phyloP scores from a whole-genome alignment of 2,329 filamentous ascomycete genomes.

The Venturia aucupariae region DNA sequence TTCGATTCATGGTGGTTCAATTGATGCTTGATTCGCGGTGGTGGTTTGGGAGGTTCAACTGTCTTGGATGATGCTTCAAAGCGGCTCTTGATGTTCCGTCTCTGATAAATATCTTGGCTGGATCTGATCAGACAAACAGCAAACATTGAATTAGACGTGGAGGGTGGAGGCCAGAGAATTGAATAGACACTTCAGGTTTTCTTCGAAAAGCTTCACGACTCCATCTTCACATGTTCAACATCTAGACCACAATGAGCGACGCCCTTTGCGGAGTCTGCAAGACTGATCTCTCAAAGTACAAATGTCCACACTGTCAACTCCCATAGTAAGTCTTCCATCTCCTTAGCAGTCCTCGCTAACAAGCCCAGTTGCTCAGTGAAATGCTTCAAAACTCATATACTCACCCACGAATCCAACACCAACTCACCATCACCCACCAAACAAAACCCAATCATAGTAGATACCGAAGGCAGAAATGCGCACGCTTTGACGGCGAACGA shows the following conservation, averaged over 20 bases:
- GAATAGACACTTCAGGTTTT: too few species aligned
- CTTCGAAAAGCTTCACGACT: neutral
- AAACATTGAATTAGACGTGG: neutral
- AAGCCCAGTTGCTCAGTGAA: slow-evolving; percentile 27
- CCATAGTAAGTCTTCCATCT: slow-evolving; percentile 31
- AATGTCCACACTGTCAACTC: slow-evolving; percentile 38
- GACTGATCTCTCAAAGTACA: slow-evolving; percentile 38
- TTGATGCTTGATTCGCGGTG: slow-evolving; percentile 14
- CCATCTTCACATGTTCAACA: neutral
- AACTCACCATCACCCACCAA: neutral
- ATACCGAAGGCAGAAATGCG: slow-evolving; percentile 13
- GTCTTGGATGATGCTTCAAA: neutral
- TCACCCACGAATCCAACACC: slow-evolving; percentile 19
- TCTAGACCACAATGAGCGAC: neutral
- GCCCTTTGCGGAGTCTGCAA: slow-evolving; percentile 35
- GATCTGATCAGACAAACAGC: too few species aligned
- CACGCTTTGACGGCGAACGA: slow-evolving; percentile 17
- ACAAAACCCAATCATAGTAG: neutral
- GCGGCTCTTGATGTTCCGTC: neutral
- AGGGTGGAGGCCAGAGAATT: neutral
- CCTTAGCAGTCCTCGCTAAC: neutral
- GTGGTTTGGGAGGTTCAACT: too few species aligned
- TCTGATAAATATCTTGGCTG: neutral
- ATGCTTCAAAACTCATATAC: slow-evolving; percentile 31
- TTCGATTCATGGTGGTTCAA: slow-evolving; percentile 12